phyloP scores from a whole-genome alignment of 345 rosid species.

The Eucalyptus virginea region DNA sequence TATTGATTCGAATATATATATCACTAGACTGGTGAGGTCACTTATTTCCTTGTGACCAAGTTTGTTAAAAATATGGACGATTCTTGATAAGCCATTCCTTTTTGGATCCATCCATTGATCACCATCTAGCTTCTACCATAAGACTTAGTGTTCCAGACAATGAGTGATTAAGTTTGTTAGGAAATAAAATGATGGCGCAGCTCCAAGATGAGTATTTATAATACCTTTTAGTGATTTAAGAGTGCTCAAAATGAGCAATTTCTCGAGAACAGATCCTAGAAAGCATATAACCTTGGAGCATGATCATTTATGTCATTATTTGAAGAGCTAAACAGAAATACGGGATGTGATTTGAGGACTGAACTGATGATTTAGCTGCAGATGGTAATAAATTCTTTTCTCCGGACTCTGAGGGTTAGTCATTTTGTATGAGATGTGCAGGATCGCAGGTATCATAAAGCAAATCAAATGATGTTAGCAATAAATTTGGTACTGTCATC shows the following conservation, averaged over 20 bases:
- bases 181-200: background rate
- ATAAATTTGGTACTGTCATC: background rate
- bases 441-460: background rate
- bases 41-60: background rate
- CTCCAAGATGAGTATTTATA: background rate
- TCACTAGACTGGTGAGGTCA: background rate
- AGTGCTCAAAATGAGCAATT: background rate
- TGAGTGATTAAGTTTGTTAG: background rate
- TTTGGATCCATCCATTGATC: background rate
- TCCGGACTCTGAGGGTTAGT: background rate
- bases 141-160: background rate
- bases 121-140: background rate
- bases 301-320: background rate
- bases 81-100: background rate
- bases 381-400: background rate
- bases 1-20: too few species aligned
- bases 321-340: background rate
- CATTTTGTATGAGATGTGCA: background rate
- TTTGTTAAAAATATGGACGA: too few species aligned
- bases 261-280: background rate
- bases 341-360: background rate
- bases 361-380: background rate
- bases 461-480: background rate
- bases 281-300: background rate
- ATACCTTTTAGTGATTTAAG: background rate